Percentiles rank a stretch among this genome's conserved stretches.
Conservation (phyloP, 768 basidiomycete genomes). For the Tricholoma sp. region DNA sequence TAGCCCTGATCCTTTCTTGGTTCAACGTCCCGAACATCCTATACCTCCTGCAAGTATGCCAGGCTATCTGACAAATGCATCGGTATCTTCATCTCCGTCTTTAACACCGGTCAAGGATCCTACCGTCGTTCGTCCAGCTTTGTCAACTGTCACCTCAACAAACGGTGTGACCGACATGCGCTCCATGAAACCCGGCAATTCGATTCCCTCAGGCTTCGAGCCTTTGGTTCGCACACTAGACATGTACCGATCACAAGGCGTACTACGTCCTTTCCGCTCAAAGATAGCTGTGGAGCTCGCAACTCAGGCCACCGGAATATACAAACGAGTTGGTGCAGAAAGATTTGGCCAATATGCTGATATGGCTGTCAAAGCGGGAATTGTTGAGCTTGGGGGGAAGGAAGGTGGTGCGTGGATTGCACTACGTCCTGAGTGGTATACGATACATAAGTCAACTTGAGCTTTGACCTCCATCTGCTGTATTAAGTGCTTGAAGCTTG, state of each 20-base stretch:
- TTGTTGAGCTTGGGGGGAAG: conserved; percentile 36
- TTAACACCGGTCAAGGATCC: not conserved
- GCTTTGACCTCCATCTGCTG: too few species aligned
- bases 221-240: conserved; percentile 30
- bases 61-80: not conserved
- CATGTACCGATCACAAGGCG: conserved; percentile 25
- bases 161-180: not conserved
- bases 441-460: too few species aligned
- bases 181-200: not conserved
- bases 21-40: not conserved
- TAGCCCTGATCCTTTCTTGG: not conserved
- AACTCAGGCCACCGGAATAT: conserved; percentile 21
- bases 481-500: too few species aligned
- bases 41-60: not conserved
- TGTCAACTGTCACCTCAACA: not conserved
- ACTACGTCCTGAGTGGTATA: too few species aligned
- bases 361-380: conserved; percentile 31
- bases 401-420: conserved; percentile 19
- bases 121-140: not conserved
- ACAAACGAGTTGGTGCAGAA: conserved; percentile 33
- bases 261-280: conserved; percentile 30
- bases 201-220: conserved; percentile 21
- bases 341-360: conserved; percentile 37
- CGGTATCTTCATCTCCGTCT: not conserved
- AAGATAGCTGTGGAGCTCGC: conserved; percentile 28